A percentile compares a stretch with the other conserved stretches of the same genome.
Conservation (phyloP, 2,329 filamentous ascomycete genomes). For the Scorias spongiosa region DNA sequence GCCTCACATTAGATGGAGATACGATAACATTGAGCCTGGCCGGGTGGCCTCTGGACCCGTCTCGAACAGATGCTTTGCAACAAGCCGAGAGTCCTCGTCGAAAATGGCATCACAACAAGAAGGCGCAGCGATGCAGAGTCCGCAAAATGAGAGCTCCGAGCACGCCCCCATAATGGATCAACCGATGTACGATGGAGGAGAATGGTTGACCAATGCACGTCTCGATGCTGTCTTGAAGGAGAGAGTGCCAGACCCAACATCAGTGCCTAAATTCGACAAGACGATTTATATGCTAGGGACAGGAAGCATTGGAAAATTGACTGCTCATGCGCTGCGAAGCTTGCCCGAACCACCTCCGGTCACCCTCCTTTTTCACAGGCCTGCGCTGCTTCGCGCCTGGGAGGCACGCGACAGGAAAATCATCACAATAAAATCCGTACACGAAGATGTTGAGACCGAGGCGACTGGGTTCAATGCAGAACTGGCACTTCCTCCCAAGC, state of each 20-base stretch:
- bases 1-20: slow-evolving; percentile 22
- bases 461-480: slow-evolving; percentile 32
- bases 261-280: slow-evolving; percentile 4
- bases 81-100: slow-evolving; percentile 11
- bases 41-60: slow-evolving; percentile 26
- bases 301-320: slow-evolving; percentile 67
- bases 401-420: slow-evolving; percentile 30
- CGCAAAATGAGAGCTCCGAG: background rate
- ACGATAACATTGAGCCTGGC: slow-evolving; percentile 27
- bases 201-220: slow-evolving; percentile 3
- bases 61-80: slow-evolving; percentile 7
- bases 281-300: slow-evolving; percentile 63
- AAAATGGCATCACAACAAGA: slow-evolving; percentile 1
- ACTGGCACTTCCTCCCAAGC: slow-evolving; percentile 20
- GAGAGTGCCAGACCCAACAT: too few relatives aligned
- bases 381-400: slow-evolving; percentile 31
- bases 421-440: slow-evolving; percentile 30
- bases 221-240: background rate
- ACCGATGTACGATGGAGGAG: slow-evolving; percentile 3
- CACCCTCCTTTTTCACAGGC: slow-evolving; percentile 60
- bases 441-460: slow-evolving; percentile 17
- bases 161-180: slow-evolving; percentile 2
- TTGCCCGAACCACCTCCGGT: slow-evolving; percentile 52
- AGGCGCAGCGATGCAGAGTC: background rate
- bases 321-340: slow-evolving; percentile 56